A percentile compares a stretch with the other conserved stretches of the same genome.
Evolutionary conservation across 495 filamentous ascomycete genomes (phyloP).

Genomic region (Talaromyces liani): DNA sequence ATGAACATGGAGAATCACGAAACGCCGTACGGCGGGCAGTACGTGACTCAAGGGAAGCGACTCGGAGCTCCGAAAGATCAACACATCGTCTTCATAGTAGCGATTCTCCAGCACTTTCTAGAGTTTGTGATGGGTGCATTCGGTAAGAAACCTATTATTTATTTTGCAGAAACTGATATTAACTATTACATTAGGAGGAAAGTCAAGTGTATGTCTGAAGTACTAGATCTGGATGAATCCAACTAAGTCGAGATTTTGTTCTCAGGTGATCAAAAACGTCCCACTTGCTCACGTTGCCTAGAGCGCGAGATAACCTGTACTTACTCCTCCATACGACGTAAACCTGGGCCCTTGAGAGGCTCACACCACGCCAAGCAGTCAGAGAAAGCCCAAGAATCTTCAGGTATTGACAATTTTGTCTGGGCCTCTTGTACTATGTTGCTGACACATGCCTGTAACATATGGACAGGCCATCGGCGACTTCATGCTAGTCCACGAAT

Average conservation of each 20-base stretch:
- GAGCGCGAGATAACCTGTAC: neutral
- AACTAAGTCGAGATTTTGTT: neutral
- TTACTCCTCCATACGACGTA: neutral
- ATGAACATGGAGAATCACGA: neutral
- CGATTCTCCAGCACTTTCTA: neutral
- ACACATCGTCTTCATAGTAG: neutral
- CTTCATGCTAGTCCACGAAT: neutral
- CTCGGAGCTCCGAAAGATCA: neutral
- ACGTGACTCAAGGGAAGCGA: neutral
- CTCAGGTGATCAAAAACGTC: slow-evolving; percentile 1
- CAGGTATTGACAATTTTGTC: neutral
- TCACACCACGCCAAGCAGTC: neutral
- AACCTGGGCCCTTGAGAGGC: slow-evolving; percentile 1
- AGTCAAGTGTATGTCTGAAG: neutral
- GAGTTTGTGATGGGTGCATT: neutral
- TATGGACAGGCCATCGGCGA: neutral
- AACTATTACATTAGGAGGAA: neutral
- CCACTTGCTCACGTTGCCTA: slow-evolving; percentile 1
- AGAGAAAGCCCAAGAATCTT: neutral
- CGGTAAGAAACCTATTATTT: neutral
- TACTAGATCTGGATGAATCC: neutral
- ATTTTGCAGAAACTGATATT: neutral
- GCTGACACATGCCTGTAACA: neutral
- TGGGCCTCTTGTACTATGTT: neutral
- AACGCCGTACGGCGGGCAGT: neutral